phyloP scores from a whole-genome alignment of 257 asterid genomes.

The Mitragyna speciosa region DNA sequence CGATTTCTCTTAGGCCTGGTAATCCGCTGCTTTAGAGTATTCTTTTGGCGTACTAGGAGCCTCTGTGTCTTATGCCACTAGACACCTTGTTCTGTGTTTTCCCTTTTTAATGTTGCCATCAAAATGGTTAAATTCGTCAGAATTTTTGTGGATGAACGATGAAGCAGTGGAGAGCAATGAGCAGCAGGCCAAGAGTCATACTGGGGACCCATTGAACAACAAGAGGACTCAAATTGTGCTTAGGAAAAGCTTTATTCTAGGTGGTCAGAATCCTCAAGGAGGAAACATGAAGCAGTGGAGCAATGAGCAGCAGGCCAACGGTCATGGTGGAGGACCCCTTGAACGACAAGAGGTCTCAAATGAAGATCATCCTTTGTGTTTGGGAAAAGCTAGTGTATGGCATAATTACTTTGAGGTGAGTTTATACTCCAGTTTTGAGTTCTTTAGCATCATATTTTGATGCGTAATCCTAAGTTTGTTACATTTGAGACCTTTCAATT shows the following conservation, averaged over 20 bases:
- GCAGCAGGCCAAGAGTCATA: background rate
- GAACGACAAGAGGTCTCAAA: constrained; percentile 19
- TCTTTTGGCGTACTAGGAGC: background rate
- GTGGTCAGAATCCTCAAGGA: constrained; percentile 23
- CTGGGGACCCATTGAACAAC: constrained; percentile 15
- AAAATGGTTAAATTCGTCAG: background rate
- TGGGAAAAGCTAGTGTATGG: constrained; percentile 29
- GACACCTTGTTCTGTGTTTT: background rate
- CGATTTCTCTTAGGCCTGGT: constrained; percentile 24
- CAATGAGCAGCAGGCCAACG: background rate
- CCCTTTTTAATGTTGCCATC: background rate
- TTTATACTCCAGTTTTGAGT: background rate
- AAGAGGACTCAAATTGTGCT: constrained; percentile 13
- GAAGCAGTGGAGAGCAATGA: background rate
- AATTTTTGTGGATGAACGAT: constrained; percentile 21
- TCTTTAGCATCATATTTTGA: background rate
- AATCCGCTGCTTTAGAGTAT: background rate
- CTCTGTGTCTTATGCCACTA: background rate
- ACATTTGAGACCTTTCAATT: background rate
- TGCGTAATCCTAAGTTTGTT: background rate
- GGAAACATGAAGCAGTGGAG: constrained; percentile 10
- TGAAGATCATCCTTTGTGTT: constrained; percentile 28
- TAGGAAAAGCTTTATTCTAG: constrained; percentile 21
- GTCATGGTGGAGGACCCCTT: background rate
- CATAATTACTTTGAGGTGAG: constrained; percentile 26